Conservation (phyloP, 202 grass and related monocot genomes). For the Schoenoplectus tabernaemontani region DNA sequence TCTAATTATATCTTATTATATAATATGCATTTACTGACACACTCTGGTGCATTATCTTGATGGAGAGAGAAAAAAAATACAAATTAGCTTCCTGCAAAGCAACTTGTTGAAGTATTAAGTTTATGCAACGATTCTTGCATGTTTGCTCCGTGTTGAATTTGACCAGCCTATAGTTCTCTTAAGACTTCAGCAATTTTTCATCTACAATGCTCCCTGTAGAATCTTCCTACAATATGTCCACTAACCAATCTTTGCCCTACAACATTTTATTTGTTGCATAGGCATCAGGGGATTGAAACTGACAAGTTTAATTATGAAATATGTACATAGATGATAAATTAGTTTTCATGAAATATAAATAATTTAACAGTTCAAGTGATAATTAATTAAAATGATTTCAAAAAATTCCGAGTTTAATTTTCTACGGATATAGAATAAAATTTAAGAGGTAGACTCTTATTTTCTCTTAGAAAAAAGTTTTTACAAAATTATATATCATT, state of each 20-base stretch:
- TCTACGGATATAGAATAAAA: too few relatives aligned
- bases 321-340: neutral
- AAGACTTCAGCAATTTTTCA: neutral
- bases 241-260: neutral
- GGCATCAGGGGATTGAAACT: neutral
- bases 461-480: too few relatives aligned
- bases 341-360: too few relatives aligned
- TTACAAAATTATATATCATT: neutral
- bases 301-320: neutral
- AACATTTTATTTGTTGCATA: neutral
- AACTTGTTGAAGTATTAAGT: constrained; percentile 13
- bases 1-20: neutral
- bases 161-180: neutral
- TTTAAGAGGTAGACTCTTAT: too few relatives aligned
- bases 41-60: constrained; percentile 10
- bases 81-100: constrained; percentile 1
- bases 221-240: neutral
- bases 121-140: neutral
- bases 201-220: neutral
- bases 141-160: neutral
- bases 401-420: too few relatives aligned
- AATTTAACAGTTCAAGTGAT: neutral
- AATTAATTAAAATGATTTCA: too few relatives aligned
- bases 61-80: neutral
- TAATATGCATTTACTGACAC: constrained; percentile 18